Evolutionary conservation across 2,329 filamentous ascomycete genomes (phyloP), one percentile per base, ranked within the genome.

Genomic region (Diplodia sapinea): DNA sequence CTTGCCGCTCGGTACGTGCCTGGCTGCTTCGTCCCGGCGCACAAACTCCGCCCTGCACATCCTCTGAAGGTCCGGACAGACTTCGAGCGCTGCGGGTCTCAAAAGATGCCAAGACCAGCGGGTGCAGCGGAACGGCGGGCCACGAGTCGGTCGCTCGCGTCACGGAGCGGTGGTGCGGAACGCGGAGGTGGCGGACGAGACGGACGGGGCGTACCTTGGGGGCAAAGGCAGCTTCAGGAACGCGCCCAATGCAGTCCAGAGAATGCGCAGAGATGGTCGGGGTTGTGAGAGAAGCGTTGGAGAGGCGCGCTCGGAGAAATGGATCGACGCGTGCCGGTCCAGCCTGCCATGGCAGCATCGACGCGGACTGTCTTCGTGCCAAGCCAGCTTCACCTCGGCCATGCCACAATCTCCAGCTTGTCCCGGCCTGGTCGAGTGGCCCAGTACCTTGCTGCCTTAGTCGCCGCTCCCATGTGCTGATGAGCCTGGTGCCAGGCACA

Each of bases 311-410:
- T 51, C 59, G 59, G 59, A 31, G 47, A 63, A 63, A 63, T 51
- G 59, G 59, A 63, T 63, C 59, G 43, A 49, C 57, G 57, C 17
- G 8, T n/a, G 7, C 40, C 43, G 47, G 29, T 36, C 17, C 59
- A 57, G 33, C 54, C 36, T 20, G 20, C 54, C 11, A 52, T n/a
- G 40, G 23, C 36, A 49, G 56, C 52, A 20, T 31, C 54, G 33
- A 59, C 55, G 36, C 59, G 59, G 59, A 15, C 47, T 49, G 23
- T 63, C 29, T 63, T 63, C 59, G 59, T 63, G 59, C 59, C 59
- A 63, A 63, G 59, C 59, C 59, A 20, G 50, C 59, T 38, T 26
- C 59, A 63, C 59, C 59, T 63, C 59, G 59, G 59, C 59, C 43
- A 47, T 7, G 38, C 9, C 13, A 49, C 13, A 47, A 15, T 26